phyloP scores from a whole-genome alignment of 2,329 filamentous ascomycete species.

The Colletotrichum viniferum region DNA sequence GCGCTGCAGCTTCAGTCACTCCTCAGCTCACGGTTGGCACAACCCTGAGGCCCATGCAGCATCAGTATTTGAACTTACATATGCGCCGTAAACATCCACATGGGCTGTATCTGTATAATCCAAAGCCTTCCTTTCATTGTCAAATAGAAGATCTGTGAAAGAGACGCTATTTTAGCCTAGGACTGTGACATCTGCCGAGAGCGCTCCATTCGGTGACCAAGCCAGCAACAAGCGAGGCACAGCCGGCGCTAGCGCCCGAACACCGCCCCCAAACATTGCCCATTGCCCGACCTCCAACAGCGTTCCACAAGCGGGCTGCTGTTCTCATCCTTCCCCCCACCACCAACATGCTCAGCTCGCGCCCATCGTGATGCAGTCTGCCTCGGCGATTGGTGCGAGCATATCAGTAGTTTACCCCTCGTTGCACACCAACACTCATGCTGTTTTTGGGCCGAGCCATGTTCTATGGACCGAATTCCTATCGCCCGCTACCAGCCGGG shows the following conservation, averaged over 20 bases:
- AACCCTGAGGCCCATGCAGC: not conserved
- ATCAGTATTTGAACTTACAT: not conserved
- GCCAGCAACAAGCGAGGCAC: not conserved
- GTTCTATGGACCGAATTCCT: not conserved
- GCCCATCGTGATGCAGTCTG: constrained; percentile 10
- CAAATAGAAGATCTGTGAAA: not conserved
- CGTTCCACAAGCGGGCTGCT: not conserved
- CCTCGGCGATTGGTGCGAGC: not conserved
- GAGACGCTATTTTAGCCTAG: not conserved
- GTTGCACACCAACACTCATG: not conserved
- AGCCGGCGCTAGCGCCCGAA: not conserved
- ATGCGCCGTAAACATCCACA: not conserved
- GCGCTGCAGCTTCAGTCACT: not conserved
- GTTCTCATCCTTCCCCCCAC: not conserved
- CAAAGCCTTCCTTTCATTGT: not conserved
- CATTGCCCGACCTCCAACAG: not conserved
- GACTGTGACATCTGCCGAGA: not conserved
- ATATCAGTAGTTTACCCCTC: not conserved
- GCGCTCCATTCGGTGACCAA: not conserved
- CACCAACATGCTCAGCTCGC: not conserved
- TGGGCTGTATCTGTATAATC: not conserved
- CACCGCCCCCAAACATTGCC: not conserved
- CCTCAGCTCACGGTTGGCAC: not conserved
- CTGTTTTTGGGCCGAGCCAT: not conserved
- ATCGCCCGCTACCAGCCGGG: not conserved